These are phyloP conservation scores for Phytophthora quininea DNA, from an alignment of 352 stramenopile genomes.

Conservation along the genomic window DNA sequence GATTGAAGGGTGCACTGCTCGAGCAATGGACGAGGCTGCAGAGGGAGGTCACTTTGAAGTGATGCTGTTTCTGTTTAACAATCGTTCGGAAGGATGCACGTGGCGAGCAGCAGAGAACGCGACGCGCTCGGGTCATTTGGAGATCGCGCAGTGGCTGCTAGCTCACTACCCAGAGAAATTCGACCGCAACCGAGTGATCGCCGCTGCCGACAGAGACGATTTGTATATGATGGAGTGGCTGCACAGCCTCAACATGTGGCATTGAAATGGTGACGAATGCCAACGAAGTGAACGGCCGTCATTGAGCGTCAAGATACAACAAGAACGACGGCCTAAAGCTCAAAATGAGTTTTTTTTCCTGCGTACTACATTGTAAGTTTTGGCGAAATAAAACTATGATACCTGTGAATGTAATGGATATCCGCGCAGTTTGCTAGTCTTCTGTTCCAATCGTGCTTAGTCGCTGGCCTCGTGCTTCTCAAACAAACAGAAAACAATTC, in stretches of 20 bases:
- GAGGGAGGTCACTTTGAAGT: constrained; percentile 6
- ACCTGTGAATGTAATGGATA: not conserved
- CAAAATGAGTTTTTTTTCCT: not conserved
- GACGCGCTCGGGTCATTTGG: constrained; percentile 4
- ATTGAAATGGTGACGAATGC: not conserved
- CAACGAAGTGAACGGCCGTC: no score
- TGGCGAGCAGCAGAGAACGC: not conserved
- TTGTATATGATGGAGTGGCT: constrained; percentile 45
- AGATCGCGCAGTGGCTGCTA: constrained; percentile 19
- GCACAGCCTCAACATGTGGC: constrained; percentile 29
- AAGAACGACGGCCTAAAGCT: not conserved
- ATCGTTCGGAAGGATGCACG: constrained; percentile 3
- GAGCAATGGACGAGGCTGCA: not conserved
- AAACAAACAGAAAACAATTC: not conserved
- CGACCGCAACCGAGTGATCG: constrained; percentile 38
- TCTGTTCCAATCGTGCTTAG: no score
- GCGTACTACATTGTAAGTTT: not conserved
- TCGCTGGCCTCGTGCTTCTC: no score
- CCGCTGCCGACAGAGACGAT: constrained; percentile 32
- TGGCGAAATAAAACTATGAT: not conserved
- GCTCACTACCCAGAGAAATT: constrained; percentile 9
- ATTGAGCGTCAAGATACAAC: no score
- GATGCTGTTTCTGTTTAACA: constrained; percentile 6
- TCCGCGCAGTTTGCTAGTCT: not conserved
- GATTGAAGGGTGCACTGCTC: not conserved